A percentile compares a stretch with the other conserved stretches of the same genome.
phyloP scores from a whole-genome alignment of 2,329 filamentous ascomycete genomes.

The Pseudogymnoascus sp. region DNA sequence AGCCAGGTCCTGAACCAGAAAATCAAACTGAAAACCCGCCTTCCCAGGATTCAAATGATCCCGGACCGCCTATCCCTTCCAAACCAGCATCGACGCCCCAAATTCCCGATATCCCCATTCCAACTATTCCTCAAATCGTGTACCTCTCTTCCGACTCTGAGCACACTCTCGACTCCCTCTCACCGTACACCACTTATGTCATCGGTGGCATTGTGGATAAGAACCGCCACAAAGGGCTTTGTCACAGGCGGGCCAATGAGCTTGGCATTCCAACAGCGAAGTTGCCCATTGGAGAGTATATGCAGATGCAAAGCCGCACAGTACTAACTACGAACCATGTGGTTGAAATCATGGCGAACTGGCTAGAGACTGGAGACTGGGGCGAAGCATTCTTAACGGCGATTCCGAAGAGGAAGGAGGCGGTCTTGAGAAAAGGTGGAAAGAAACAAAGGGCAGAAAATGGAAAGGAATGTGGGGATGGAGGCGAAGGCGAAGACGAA shows the following conservation, averaged over 20 bases:
- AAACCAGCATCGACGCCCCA: background rate
- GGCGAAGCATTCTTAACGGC: slow-evolving; percentile 78
- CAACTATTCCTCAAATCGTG: slow-evolving; percentile 53
- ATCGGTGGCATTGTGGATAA: slow-evolving; percentile 93
- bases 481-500: background rate
- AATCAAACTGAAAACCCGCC: background rate
- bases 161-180: slow-evolving; percentile 71
- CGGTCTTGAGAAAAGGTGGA: slow-evolving; percentile 45
- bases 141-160: slow-evolving; percentile 92
- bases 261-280: slow-evolving; percentile 79
- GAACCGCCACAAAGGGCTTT: slow-evolving; percentile 92
- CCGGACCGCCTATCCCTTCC: background rate
- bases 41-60: background rate
- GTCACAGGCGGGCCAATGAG: slow-evolving; percentile 71
- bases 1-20: background rate
- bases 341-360: slow-evolving; percentile 89
- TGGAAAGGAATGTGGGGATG: background rate
- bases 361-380: slow-evolving; percentile 89
- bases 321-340: slow-evolving; percentile 94
- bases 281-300: slow-evolving; percentile 88
- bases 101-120: background rate
- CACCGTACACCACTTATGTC: slow-evolving; percentile 84
- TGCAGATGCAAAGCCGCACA: slow-evolving; percentile 79
- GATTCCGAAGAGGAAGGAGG: slow-evolving; percentile 86
- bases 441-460: background rate